Base-by-base conservation (phyloP, 352 stramenopile species). In the Phytopythium chamaehyphon region DNA sequence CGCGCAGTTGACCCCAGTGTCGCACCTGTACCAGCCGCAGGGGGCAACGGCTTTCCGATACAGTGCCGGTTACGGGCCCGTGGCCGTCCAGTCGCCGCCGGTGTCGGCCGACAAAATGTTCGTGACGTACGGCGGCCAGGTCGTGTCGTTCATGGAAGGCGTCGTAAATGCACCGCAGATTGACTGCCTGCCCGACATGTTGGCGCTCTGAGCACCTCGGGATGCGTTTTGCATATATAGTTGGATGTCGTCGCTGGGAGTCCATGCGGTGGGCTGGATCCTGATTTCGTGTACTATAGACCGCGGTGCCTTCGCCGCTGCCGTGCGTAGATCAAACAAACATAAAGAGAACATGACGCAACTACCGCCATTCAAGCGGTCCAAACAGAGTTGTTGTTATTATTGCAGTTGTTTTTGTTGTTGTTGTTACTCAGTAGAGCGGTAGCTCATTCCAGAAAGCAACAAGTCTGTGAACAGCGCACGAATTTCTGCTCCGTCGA, bases 111-210 rank as follows among this genome's bases (percentile, higher is more conserved):
- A 86, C 53, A 81, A 78, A 48, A 87, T 90, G 71, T 88, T 90
- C 47, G 68, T 93, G n/a, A 93, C 82, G 22, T 89, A 64, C 35
- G 77, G 82, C 19, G 82, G 82, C 1, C 82, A 93, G 47, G 69
- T 90, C 31, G 77, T 93, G 48, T 88, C 73, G 40, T 87, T 93
- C 51, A 87, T 93, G 77, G 82, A 89, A 18, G 82, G 82, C 42
- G 82, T 93, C 37, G 73, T 90, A 36, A 93, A 93, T 51, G 73
- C 78, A 59, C 79, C 79, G 15, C 61, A 69, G 31, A 69, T 77
- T 43, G 79, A 86, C 47, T 76, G 63, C 26, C 37, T 73, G 42
- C 47, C 74, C 33, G 73, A 85, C 44, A 56, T 55, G 49, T 39
- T 55, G 23, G 40, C 28, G 23, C 39, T 39, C 5, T 33, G 28